Percentiles rank a stretch among this genome's conserved stretches.
Conservation (phyloP, 2,329 filamentous ascomycete genomes). For the Saccharata proteae region DNA sequence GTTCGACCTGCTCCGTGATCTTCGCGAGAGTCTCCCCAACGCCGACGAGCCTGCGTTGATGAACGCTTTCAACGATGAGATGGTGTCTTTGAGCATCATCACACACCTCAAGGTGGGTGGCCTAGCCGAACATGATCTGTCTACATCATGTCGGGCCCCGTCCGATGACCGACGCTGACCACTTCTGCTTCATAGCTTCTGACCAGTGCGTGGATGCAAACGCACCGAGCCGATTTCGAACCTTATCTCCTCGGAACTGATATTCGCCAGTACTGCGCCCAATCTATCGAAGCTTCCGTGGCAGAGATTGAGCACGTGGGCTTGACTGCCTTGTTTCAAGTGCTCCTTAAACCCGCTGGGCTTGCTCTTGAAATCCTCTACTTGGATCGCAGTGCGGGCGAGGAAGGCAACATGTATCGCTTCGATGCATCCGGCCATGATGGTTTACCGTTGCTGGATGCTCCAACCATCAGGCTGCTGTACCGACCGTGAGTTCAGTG, state of each 20-base stretch:
- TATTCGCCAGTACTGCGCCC: slow-evolving; percentile 56
- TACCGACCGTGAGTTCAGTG: slow-evolving; percentile 50
- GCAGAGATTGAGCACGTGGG: slow-evolving; percentile 89
- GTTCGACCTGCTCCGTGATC: slow-evolving; percentile 51
- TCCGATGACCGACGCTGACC: slow-evolving; percentile 8
- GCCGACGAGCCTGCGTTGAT: slow-evolving; percentile 45
- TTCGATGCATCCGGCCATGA: slow-evolving; percentile 42
- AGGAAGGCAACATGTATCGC: slow-evolving; percentile 59
- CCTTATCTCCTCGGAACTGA: slow-evolving; percentile 51
- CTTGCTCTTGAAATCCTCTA: slow-evolving; percentile 82
- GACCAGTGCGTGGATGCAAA: slow-evolving; percentile 74
- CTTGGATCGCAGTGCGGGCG: slow-evolving; percentile 72
- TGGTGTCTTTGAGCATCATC: slow-evolving; percentile 61
- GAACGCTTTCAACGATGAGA: slow-evolving; percentile 61
- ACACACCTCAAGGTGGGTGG: slow-evolving; percentile 58
- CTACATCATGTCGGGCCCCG: slow-evolving; percentile 12
- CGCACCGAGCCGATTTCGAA: slow-evolving; percentile 55
- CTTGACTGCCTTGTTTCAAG: slow-evolving; percentile 62
- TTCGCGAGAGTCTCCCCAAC: slow-evolving; percentile 44
- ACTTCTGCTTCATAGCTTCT: slow-evolving; percentile 48
- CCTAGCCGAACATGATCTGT: no score
- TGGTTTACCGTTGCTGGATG: slow-evolving; percentile 27
- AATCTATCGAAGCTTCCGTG: slow-evolving; percentile 59
- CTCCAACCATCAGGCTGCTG: slow-evolving; percentile 56
- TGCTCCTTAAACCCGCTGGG: slow-evolving; percentile 65